A percentile compares a stretch with the other conserved stretches of the same genome.
Conservation (phyloP, 2,329 filamentous ascomycete genomes). For the Botrytis cinerea region DNA sequence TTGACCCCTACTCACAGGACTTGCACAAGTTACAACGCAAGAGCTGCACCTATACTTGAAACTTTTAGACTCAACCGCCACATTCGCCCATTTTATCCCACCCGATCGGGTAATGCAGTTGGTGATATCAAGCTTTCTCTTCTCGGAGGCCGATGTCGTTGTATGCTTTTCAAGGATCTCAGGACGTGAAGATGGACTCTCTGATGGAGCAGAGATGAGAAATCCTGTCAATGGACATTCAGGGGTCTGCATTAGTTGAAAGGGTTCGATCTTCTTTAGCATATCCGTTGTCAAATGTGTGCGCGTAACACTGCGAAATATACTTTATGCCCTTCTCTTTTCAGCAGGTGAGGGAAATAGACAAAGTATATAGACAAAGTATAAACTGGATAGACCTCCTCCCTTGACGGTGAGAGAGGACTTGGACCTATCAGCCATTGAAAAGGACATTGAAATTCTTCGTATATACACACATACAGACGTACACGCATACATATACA, state of each 20-base stretch:
- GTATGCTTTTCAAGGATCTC: neutral
- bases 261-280: neutral
- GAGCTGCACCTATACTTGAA: neutral
- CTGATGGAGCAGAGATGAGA: neutral
- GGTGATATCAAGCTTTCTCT: neutral
- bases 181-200: neutral
- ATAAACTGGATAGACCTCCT: neutral
- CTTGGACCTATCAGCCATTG: neutral
- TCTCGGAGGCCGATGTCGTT: neutral
- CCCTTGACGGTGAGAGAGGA: neutral
- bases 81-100: neutral
- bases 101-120: neutral
- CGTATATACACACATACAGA: neutral
- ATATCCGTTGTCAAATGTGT: neutral
- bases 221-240: neutral
- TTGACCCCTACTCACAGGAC: neutral
- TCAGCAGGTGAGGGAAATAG: neutral
- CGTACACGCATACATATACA: neutral
- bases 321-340: neutral
- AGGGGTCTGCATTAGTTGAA: slow-evolving; percentile 2
- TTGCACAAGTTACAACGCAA: neutral
- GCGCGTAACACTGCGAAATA: neutral
- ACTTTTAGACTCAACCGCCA: neutral
- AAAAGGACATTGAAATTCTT: neutral
- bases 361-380: neutral